Evolutionary conservation across 495 filamentous ascomycete genomes (phyloP).

Genomic region (Aspergillus egyptiacus): DNA sequence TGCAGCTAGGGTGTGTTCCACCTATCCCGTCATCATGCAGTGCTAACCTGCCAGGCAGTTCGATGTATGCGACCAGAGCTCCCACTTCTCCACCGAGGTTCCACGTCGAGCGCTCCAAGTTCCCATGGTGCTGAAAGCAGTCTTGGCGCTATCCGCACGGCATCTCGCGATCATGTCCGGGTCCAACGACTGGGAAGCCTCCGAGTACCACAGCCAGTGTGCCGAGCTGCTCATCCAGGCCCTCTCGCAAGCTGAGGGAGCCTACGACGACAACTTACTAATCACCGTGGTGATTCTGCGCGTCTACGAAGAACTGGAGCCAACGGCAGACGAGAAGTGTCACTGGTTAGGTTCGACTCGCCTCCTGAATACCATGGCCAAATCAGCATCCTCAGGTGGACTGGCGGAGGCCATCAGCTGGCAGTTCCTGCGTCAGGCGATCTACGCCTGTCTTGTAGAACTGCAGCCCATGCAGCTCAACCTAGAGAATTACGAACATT

Average conservation of each 20-base stretch:
- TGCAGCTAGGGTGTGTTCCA: constrained; percentile 28
- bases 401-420: constrained; percentile 39
- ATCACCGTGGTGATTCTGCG: constrained; percentile 35
- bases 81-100: constrained; percentile 32
- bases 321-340: constrained; percentile 28
- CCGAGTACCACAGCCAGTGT: constrained; percentile 35
- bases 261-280: constrained; percentile 31
- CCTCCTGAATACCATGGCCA: constrained; percentile 33
- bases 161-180: constrained; percentile 31
- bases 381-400: constrained; percentile 32
- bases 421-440: constrained; percentile 38
- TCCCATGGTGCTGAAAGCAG: constrained; percentile 32
- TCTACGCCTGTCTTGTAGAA: constrained; percentile 37
- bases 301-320: constrained; percentile 36
- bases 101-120: constrained; percentile 29
- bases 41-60: constrained; percentile 16
- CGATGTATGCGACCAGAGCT: constrained; percentile 34
- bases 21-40: no score
- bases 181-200: constrained; percentile 32
- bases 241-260: constrained; percentile 25
- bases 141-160: constrained; percentile 30
- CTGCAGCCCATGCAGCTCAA: constrained; percentile 32
- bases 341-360: constrained; percentile 35
- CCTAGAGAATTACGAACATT: constrained; percentile 32
- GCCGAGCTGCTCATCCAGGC: constrained; percentile 30